Conservation (phyloP, 139 green algal species). For the Micromonas commoda region DNA sequence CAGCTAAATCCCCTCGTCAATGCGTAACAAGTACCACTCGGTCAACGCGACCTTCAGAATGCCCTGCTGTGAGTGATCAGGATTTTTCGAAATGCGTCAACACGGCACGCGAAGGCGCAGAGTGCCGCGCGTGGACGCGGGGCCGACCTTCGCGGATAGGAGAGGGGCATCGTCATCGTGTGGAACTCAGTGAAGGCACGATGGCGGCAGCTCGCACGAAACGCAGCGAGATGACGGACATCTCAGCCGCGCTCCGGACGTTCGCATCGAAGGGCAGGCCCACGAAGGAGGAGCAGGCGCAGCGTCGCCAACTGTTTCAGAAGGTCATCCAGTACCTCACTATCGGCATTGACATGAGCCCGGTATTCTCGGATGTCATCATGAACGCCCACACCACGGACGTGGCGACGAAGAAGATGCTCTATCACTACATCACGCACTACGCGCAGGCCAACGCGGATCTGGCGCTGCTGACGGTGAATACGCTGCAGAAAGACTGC, state of each 20-base stretch:
- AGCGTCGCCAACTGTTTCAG: constrained; percentile 59
- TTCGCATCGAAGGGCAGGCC: neutral
- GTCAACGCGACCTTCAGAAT: no score
- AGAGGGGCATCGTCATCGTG: no score
- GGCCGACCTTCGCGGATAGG: no score
- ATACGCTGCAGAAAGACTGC: constrained; percentile 69
- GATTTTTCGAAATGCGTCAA: no score
- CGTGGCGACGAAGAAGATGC: constrained; percentile 80
- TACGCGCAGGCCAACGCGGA: constrained; percentile 56
- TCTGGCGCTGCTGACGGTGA: constrained; percentile 76
- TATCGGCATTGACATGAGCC: constrained; percentile 80
- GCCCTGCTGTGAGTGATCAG: no score
- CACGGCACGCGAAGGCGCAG: no score
- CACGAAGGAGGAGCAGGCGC: neutral
- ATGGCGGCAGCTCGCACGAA: no score
- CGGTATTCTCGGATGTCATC: constrained; percentile 63
- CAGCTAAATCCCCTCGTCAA: neutral
- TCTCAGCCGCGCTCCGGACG: neutral
- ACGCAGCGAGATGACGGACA: constrained; percentile 6
- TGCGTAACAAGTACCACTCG: no score
- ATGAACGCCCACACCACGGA: constrained; percentile 25
- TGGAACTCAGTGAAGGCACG: no score
- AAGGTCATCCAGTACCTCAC: constrained; percentile 90
- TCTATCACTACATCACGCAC: constrained; percentile 69
- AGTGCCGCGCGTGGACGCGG: no score